Base-by-base conservation (phyloP, 495 filamentous ascomycete species). In the Lichina pygmaea region DNA sequence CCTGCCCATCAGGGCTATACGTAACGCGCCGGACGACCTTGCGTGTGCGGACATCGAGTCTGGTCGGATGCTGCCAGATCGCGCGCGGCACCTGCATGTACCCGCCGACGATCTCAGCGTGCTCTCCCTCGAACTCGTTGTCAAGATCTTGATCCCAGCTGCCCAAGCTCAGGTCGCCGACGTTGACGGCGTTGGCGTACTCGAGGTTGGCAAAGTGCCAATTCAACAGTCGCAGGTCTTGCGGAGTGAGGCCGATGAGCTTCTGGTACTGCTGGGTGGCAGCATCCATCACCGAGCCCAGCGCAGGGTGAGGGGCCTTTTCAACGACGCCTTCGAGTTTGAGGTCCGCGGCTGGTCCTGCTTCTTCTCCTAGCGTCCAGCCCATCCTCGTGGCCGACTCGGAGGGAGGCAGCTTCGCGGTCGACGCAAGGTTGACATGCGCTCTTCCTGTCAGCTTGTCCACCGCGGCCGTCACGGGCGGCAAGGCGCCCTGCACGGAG, bases 121-220 rank as follows among this genome's bases (percentile, higher is more conserved):
- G 89, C 44, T 81, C 75, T 13, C 89, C 89, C 54, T 92, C 84
- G 58, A 93, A 95, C 52, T 99, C 89, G 57, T 99, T 94, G 0
- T 91, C 89, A 41, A 82, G 81, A 54, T 95, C 89, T 54, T 94
- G 78, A 58, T 99, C 89, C 83, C 89, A 94, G 2, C 84, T 78
- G 8, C 77, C 76, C 4, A 99, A 71, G 58, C 86, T 95, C 13
- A 95, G 70, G 45, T 79, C 75, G 47, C 77, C 70, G 45, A 91
- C 75, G 54, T 85, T 92, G 6, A 71, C 75, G 0, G 89, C 91
- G 54, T 94, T 95, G 42, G 86, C 86, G 54, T 99, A 99, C 55
- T 99, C 89, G 32, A 95, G 66, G 54, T 99, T 99, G 48, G 91
- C 89, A 57, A 93, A 76, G 60, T 99, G 91, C 89, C 89, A 99